Base-by-base conservation (phyloP, 768 basidiomycete species). In the Lyophyllum atratum region DNA sequence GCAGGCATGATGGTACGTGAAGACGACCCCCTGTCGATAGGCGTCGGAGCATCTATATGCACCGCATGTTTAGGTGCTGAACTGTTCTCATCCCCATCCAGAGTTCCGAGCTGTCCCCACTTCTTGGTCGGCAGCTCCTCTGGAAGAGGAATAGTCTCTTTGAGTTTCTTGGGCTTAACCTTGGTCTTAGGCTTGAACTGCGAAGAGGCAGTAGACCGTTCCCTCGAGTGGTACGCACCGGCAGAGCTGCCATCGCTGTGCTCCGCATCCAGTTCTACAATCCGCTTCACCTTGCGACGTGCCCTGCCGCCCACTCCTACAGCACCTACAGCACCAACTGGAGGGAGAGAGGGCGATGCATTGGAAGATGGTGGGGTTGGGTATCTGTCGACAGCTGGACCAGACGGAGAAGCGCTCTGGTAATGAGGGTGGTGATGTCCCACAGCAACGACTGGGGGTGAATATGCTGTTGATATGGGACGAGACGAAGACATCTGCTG, bases 191-290 rank as follows among this genome's bases (percentile, higher is more conserved):
- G 69, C 54, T 55, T 63, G 15, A 58, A 39, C 33, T 21, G 28
- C 19, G 54, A 55, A 19, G 68, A 68, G 14, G 67, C 68, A 26
- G 70, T 69, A 4, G 77, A 78, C 17, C 61, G 66, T 11, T 66
- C 61, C 48, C 71, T 69, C n/a, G 67, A 68, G 59, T 76, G 76
- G 12, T 63, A 66, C 26, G 59, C 29, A 10, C 58, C 56, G 24
- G 54, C 60, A 11, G 67, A 62, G 52, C 64, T 66, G 14, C 62
- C 63, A 31, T 78, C 77, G 58, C 74, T 79, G 28, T 69, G 66
- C 24, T 76, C 78, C n/a, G 73, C 82, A 62, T 88, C 85, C 52
- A 94, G 74, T 61, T 92, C 85, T 21, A 95, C 93, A 52, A 95
- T 88, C 15, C 93, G 86, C 65, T 86, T 90, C 49, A 75, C 72